Base-by-base conservation (phyloP, 202 grass and related monocot species). In the Sporobolus alterniflorus region DNA sequence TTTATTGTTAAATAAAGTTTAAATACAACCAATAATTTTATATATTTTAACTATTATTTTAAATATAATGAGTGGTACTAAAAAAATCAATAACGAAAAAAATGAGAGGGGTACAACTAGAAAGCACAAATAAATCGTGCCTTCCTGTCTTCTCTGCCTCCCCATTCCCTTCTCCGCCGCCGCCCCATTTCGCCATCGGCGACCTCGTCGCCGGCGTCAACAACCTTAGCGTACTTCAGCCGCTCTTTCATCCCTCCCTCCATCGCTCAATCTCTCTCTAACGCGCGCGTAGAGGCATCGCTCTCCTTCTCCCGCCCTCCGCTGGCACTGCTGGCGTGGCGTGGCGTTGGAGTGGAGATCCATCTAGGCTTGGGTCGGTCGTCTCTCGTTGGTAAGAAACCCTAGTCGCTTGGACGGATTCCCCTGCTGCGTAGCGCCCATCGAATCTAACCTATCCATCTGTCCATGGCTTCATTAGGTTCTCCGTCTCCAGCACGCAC, bases 41-140 rank as follows among this genome's bases (percentile, higher is more conserved):
- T n/a, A n/a, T n/a, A n/a, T n/a, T n/a, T n/a, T n/a, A n/a, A n/a
- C n/a, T n/a, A n/a, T n/a, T n/a, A n/a, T n/a, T n/a, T n/a, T n/a
- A n/a, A n/a, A n/a, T n/a, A n/a, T n/a, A n/a, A n/a, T n/a, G n/a
- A n/a, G n/a, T n/a, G n/a, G n/a, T n/a, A n/a, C n/a, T n/a, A n/a
- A n/a, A n/a, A n/a, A n/a, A n/a, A n/a, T n/a, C n/a, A n/a, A n/a
- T n/a, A n/a, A n/a, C n/a, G n/a, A n/a, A n/a, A n/a, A n/a, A n/a
- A n/a, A n/a, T 55, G 24, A 21, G 54, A 71, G 69, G 69, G 69
- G 69, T 11, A 32, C 69, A 50, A 50, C 69, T 71, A 44, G 44
- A 71, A 71, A 71, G 28, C 28, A 9, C 43, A 50, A 21, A 71
- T 49, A 31, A 50, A 50, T 71, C 44, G 68, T 21, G 43, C 17